Conservation (phyloP, 2,329 filamentous ascomycete genomes). For the Penicillium glabrum region DNA sequence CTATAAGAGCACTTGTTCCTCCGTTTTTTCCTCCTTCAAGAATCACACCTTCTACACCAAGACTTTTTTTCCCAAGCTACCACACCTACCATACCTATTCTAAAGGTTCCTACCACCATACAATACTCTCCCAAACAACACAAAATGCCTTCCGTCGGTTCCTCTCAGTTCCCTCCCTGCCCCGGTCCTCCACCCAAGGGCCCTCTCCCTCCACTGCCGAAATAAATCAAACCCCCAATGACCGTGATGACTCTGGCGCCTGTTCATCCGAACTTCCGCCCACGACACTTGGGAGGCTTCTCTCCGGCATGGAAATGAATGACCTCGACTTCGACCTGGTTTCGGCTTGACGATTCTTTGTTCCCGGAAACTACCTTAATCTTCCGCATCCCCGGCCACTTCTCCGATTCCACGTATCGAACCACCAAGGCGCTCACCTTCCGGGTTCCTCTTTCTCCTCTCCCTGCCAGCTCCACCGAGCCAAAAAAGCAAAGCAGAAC, state of each 20-base stretch:
- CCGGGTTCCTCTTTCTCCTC: neutral
- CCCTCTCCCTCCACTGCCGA: slow-evolving; percentile 40
- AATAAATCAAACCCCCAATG: slow-evolving; percentile 33
- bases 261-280: slow-evolving; percentile 17
- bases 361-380: slow-evolving; percentile 17
- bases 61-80: neutral
- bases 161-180: slow-evolving; percentile 40
- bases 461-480: neutral
- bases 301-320: slow-evolving; percentile 33
- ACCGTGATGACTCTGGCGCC: slow-evolving; percentile 32
- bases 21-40: slow-evolving; percentile 7
- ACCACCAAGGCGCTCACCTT: neutral
- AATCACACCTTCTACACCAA: neutral
- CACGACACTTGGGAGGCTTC: slow-evolving; percentile 21
- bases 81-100: neutral
- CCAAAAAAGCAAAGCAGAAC: neutral
- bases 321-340: slow-evolving; percentile 29
- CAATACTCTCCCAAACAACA: neutral
- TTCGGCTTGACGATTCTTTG: slow-evolving; percentile 27
- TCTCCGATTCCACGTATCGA: neutral
- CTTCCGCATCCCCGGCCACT: slow-evolving; percentile 1
- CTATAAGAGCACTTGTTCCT: slow-evolving; percentile 20
- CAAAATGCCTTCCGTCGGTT: slow-evolving; percentile 39
- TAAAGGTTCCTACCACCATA: neutral
- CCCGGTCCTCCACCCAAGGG: slow-evolving; percentile 41